Evolutionary conservation across 179 eudicot genomes (phyloP), one percentile per base, ranked within the genome.

Genomic region (Corrigiola litoralis): DNA sequence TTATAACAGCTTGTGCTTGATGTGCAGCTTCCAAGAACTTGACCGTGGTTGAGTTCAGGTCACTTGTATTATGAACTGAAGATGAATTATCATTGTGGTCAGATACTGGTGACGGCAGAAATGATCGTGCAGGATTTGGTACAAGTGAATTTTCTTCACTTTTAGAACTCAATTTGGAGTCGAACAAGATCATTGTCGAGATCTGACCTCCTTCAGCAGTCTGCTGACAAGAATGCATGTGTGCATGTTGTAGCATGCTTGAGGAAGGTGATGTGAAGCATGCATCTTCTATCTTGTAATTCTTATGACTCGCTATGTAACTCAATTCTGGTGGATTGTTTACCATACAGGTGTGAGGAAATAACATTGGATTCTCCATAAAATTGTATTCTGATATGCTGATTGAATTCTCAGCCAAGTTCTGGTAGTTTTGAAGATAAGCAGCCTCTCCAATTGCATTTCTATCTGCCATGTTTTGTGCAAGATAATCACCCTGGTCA

Each of bases 361-460:
- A 44, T 6, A 63, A 50, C 37, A 21, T 61, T 1, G 72, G 62
- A 44, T 16, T 34, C 5, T 56, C 72, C 58, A 36, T 29, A n/a
- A 55, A 41, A 20, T 9, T 18, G 56, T 48, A 36, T 29, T 36
- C 41, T 34, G 71, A 69, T 34, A 38, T 44, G 16, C 12, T 36
- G 48, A 27, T 17, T 29, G 58, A 48, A 16, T 47, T 13, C 33
- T 58, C 52, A 34, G 18, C 23, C 13, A 24, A 11, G 17, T 27
- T 66, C 50, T 31, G 41, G 32, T 32, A 10, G 41, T 58, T 49
- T 31, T 16, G 61, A 54, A 27, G 47, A 60, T 18, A 53, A 9
- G 34, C 56, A 20, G 36, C 24, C n/a, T 17, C 63, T 9, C 14
- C 62, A 5, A 41, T 44, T 33, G 32, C 66, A 21, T 31, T 47